Evolutionary conservation across 78 protist species (phyloP).

Genomic region (Guillardia theta): DNA sequence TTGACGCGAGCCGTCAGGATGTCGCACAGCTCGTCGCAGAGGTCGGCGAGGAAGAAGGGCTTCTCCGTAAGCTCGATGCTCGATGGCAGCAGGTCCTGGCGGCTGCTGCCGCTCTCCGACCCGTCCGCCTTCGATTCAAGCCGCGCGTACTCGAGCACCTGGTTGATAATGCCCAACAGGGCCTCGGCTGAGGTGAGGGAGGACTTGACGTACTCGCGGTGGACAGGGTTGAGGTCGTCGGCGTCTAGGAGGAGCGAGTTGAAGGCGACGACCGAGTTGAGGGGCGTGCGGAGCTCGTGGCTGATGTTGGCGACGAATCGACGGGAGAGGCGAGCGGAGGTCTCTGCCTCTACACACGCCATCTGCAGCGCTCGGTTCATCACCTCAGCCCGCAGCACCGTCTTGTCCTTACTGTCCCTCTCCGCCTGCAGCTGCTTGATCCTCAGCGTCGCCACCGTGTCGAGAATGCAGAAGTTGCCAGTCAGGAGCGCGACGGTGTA

Average conservation of each 20-base stretch:
- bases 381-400: neutral
- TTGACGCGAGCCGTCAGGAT: neutral
- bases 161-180: neutral
- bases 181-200: neutral
- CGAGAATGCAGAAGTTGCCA: neutral
- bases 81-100: neutral
- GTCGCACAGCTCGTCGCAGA: neutral
- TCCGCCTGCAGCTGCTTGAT: neutral
- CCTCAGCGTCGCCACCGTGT: neutral
- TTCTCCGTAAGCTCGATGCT: neutral
- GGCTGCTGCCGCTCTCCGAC: too few species aligned
- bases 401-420: neutral
- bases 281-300: slow-evolving; percentile 46
- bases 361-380: neutral
- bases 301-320: neutral
- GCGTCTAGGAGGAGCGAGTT: neutral
- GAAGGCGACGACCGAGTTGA: slow-evolving; percentile 22
- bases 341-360: neutral
- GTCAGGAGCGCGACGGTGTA: neutral
- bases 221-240: neutral
- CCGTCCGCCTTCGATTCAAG: too few species aligned
- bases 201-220: neutral
- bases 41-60: neutral
- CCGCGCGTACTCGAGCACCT: neutral
- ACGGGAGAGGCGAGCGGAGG: slow-evolving; percentile 2